Percentiles rank a stretch among this genome's conserved stretches.
Conservation (phyloP, 75 land plant genomes). For the Pseudotsuga menziesii region DNA sequence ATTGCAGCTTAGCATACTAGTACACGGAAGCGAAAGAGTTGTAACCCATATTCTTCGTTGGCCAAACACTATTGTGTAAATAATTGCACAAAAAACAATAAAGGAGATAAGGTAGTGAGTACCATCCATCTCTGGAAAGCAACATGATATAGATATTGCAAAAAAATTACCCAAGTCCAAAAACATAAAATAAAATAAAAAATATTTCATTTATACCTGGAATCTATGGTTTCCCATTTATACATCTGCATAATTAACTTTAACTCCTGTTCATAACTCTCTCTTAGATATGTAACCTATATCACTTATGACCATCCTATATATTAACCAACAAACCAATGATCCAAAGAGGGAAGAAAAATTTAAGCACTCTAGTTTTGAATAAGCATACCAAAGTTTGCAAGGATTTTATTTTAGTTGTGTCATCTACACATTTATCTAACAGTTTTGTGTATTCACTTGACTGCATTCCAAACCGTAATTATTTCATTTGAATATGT, state of each 20-base stretch:
- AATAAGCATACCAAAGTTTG: constrained; percentile 39
- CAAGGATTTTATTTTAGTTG: constrained; percentile 53
- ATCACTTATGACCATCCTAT: constrained; percentile 9
- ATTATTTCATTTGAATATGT: background rate
- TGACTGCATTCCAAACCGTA: constrained; percentile 31
- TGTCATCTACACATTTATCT: constrained; percentile 43
- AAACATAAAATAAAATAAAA: no score
- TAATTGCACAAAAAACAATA: no score
- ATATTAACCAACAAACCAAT: constrained; percentile 1
- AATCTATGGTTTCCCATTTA: constrained; percentile 68
- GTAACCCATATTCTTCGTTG: no score
- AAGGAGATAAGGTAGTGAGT: background rate
- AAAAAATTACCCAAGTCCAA: no score
- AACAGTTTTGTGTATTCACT: constrained; percentile 47
- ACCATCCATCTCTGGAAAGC: background rate
- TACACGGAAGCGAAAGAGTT: no score
- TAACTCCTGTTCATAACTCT: constrained; percentile 64
- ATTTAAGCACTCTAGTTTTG: background rate
- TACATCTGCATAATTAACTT: constrained; percentile 88
- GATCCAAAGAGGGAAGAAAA: background rate
- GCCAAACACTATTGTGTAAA: no score
- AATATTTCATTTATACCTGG: constrained; percentile 53
- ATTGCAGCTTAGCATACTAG: no score
- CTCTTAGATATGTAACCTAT: constrained; percentile 65
- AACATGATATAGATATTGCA: background rate